phyloP scores from a whole-genome alignment of 1,139 yeast species.

The Sugiyamaella grinbergsii region DNA sequence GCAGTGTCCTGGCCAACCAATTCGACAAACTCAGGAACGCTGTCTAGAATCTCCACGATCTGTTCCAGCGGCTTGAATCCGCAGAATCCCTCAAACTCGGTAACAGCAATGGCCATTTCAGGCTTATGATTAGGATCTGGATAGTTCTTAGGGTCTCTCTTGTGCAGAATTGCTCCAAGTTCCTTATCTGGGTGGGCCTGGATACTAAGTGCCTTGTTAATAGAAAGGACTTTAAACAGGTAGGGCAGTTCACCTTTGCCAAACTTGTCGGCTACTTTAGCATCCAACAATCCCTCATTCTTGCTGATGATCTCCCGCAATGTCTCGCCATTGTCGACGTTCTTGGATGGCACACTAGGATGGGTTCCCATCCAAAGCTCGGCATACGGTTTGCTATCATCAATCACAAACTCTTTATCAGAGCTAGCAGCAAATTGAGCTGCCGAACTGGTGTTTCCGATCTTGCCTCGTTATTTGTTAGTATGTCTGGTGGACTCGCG shows the following conservation, averaged over 20 bases:
- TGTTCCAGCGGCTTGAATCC: conserved; percentile 92
- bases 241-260: conserved; percentile 83
- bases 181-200: conserved; percentile 98
- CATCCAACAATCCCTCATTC: conserved; percentile 52
- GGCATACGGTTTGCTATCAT: conserved; percentile 61
- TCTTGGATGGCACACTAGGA: conserved; percentile 83
- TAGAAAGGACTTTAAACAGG: conserved; percentile 88
- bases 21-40: conserved; percentile 72
- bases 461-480: conserved; percentile 70
- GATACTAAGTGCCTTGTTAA: conserved; percentile 87
- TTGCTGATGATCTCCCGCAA: conserved; percentile 66
- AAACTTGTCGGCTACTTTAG: conserved; percentile 62
- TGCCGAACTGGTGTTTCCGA: conserved; percentile 82
- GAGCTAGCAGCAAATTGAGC: conserved; percentile 81
- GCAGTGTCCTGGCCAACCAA: conserved; percentile 67
- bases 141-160: conserved; percentile 84
- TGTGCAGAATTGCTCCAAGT: conserved; percentile 74
- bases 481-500: too few relatives aligned
- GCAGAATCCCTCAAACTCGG: conserved; percentile 95
- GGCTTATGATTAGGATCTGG: conserved; percentile 99
- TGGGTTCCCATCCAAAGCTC: conserved; percentile 98
- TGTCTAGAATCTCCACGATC: conserved; percentile 63
- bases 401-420: conserved; percentile 61
- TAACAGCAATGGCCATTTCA: conserved; percentile 97
- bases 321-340: conserved; percentile 53